Base-by-base conservation (phyloP, 2,329 filamentous ascomycete genomes). In the Dactylellina sp. region DNA sequence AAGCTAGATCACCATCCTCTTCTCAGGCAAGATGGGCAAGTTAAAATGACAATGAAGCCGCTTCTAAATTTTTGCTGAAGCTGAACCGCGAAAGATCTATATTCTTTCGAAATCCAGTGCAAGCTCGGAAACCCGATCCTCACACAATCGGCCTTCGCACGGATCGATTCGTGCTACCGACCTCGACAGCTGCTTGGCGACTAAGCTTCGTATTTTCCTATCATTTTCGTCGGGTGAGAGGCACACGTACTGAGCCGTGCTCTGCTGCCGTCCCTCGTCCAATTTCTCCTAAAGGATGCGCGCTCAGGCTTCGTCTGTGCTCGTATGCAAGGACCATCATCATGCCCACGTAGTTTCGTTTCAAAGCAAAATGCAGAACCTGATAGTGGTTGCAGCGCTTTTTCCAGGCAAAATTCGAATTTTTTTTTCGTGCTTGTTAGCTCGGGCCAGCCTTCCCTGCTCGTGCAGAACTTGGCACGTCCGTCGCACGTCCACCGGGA, bases 271-370 rank as follows among this genome's bases (percentile, higher is more conserved):
- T 63, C 18, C 42, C 49, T 37, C 40, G 49, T 39, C 49, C 25
- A 49, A 56, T 18, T 40, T 59, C 20, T 59, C 40, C 12, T 44
- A 32, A 57, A 42, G 14, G 59, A 64, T 59, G 42, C 64, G 60
- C 66, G 66, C 66, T 72, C 66, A 60, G 66, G 46, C 66, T 32
- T 44, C 47, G 66, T 72, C 66, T 57, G 66, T 72, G 66, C 66
- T 64, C 59, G 59, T 72, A 59, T 72, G 66, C 66, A 72, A 72
- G 66, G 66, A 72, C 66, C 66, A 72, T 71, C 40, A 35, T 71
- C 50, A 28, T 71, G 49, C 49, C 65, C 64, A 35, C 61, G 55
- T 49, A 56, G 63, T 50, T 63, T 71, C 52, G 66, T 71, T 71
- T 71, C 57, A 62, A n/a, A 59, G 39, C 44, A 57, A 55, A 47